Evolutionary conservation across 352 stramenopile genomes (phyloP).

Genomic region (Globisporangium barbulae): DNA sequence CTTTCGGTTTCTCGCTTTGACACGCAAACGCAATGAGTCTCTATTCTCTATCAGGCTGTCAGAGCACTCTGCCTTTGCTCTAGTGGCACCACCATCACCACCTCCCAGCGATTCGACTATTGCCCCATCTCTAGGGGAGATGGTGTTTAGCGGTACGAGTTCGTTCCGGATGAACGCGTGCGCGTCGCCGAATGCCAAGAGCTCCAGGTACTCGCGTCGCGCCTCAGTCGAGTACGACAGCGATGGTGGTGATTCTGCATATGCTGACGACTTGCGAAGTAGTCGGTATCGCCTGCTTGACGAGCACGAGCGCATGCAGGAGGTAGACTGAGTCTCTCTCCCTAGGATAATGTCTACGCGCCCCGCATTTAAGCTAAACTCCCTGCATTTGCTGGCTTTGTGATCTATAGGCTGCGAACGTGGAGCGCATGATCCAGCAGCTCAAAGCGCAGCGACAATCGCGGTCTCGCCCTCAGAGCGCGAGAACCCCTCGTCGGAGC

Average conservation of each 20-base stretch:
- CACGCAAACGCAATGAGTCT: background rate
- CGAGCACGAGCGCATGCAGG: conserved; percentile 28
- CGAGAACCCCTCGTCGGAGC: background rate
- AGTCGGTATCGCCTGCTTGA: conserved; percentile 46
- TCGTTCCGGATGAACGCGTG: conserved; percentile 9
- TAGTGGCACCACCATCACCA: background rate
- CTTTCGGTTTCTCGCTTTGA: background rate
- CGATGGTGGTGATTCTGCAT: background rate
- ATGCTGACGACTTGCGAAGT: background rate
- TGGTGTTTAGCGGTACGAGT: conserved; percentile 10
- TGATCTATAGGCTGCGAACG: conserved; percentile 25
- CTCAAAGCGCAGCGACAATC: conserved; percentile 26
- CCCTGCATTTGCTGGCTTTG: background rate
- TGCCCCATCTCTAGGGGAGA: background rate
- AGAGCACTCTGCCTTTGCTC: background rate
- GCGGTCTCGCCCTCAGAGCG: background rate
- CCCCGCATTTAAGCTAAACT: background rate
- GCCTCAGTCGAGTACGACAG: background rate
- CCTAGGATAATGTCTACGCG: background rate
- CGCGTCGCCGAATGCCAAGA: conserved; percentile 1
- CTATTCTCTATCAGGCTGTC: background rate
- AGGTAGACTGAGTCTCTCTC: conserved; percentile 19
- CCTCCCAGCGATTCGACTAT: background rate
- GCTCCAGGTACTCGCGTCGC: conserved; percentile 1
- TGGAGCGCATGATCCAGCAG: conserved; percentile 44